Percentiles rank a stretch among this genome's conserved stretches.
phyloP scores from a whole-genome alignment of 202 grass and related monocot species.

The Schoenoplectus tabernaemontani region DNA sequence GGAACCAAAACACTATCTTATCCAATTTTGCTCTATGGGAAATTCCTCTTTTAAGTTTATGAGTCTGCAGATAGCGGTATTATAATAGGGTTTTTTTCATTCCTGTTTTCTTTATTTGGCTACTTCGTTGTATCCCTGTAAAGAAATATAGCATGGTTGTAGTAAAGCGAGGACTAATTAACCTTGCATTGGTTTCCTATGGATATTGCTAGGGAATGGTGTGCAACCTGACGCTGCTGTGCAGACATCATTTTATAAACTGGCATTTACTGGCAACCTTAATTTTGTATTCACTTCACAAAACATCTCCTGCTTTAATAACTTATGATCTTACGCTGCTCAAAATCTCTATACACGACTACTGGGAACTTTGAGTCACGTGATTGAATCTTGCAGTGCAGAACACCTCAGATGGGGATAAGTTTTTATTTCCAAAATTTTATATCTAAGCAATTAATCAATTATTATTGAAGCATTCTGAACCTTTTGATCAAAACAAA shows the following conservation, averaged over 20 bases:
- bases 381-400: not conserved
- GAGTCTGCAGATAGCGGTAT: not conserved
- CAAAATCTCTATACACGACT: not conserved
- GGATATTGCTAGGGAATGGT: not conserved
- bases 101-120: not conserved
- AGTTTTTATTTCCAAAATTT: not conserved
- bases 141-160: constrained; percentile 2
- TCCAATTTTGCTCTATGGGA: constrained; percentile 1
- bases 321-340: not conserved
- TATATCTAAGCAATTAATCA: not conserved
- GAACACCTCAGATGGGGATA: not conserved
- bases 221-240: not conserved
- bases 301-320: not conserved
- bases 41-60: not conserved
- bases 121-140: constrained; percentile 6
- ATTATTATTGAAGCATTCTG: not conserved
- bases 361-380: not conserved
- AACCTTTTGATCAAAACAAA: not conserved
- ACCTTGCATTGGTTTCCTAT: not conserved
- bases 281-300: not conserved
- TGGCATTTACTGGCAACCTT: not conserved
- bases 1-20: not conserved
- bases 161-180: constrained; percentile 1
- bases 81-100: not conserved
- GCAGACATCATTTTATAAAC: not conserved